These are phyloP conservation scores for Suillus brevipes DNA, from an alignment of 768 basidiomycete genomes.

Conservation along the genomic window DNA sequence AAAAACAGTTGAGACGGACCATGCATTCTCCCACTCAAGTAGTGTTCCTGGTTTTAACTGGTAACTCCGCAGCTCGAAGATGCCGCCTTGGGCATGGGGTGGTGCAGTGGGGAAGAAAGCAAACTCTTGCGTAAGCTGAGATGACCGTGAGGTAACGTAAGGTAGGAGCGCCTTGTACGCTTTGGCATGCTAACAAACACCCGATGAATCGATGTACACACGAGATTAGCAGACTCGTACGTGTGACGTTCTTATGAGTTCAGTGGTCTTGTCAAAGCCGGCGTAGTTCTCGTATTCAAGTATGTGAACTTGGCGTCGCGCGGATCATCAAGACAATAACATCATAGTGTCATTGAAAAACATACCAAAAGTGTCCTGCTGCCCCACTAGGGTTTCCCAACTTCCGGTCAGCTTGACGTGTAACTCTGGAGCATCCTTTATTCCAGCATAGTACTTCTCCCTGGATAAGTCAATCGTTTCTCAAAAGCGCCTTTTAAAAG, in stretches of 20 bases:
- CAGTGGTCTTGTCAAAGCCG: constrained; percentile 78
- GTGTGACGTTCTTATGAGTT: constrained; percentile 62
- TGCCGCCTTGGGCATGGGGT: constrained; percentile 81
- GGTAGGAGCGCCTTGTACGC: constrained; percentile 79
- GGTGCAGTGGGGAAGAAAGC: constrained; percentile 92
- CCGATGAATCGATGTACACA: constrained; percentile 7
- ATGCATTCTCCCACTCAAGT: constrained; percentile 93
- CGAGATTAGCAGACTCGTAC: constrained; percentile 37
- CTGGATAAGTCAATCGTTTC: constrained; percentile 38
- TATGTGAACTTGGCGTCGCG: constrained; percentile 52
- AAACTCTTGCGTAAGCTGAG: constrained; percentile 90
- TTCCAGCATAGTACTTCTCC: constrained; percentile 79
- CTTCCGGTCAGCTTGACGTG: constrained; percentile 89
- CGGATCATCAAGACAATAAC: constrained; percentile 1
- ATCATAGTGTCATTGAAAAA: not conserved
- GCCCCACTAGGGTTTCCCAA: constrained; percentile 90
- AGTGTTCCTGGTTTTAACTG: constrained; percentile 85
- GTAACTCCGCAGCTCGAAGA: constrained; percentile 93
- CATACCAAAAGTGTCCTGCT: constrained; percentile 80
- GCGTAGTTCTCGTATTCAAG: constrained; percentile 93
- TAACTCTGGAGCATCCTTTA: constrained; percentile 70
- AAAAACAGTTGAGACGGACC: constrained; percentile 46
- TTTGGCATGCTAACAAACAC: constrained; percentile 53
- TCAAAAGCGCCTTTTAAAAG: constrained; percentile 7
- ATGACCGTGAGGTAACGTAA: constrained; percentile 65